These are phyloP conservation scores for Lachnellula arida DNA, from an alignment of 2,329 filamentous ascomycete species.

Conservation along the genomic window DNA sequence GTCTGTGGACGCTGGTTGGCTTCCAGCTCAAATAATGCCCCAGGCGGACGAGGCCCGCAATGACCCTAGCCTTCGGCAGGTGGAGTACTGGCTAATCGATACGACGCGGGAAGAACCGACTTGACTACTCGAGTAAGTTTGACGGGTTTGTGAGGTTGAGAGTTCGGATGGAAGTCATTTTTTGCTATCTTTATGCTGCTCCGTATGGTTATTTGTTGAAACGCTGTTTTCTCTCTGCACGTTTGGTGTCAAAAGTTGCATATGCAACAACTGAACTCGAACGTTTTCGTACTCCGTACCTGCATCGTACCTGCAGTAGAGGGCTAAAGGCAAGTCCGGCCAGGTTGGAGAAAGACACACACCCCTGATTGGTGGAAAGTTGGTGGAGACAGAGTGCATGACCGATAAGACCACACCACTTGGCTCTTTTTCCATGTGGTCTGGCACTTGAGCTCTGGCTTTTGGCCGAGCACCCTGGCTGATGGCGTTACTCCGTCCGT, in stretches of 20 bases:
- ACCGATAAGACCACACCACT: conserved; percentile 6
- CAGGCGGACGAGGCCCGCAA: neutral
- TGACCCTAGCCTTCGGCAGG: neutral
- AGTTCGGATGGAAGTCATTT: conserved; percentile 7
- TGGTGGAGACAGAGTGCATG: neutral
- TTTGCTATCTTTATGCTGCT: conserved; percentile 1
- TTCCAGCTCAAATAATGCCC: neutral
- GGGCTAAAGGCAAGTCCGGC: neutral
- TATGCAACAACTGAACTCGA: no score
- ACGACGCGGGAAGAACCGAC: conserved; percentile 21
- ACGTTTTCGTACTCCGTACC: conserved; percentile 25
- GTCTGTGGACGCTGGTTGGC: conserved; percentile 7
- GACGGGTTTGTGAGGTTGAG: neutral
- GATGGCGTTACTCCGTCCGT: neutral
- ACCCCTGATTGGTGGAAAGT: no score
- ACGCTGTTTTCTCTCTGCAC: conserved; percentile 2
- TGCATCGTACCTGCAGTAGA: conserved; percentile 29
- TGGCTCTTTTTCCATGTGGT: neutral
- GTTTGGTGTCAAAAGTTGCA: no score
- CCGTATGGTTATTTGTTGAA: neutral
- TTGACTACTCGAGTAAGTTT: neutral
- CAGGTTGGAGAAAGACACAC: neutral
- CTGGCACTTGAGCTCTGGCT: neutral
- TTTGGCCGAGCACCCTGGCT: neutral
- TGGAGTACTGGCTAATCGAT: conserved; percentile 14